These are phyloP conservation scores for Pythium utonaiense DNA, from an alignment of 352 stramenopile genomes.

Conservation along the genomic window DNA sequence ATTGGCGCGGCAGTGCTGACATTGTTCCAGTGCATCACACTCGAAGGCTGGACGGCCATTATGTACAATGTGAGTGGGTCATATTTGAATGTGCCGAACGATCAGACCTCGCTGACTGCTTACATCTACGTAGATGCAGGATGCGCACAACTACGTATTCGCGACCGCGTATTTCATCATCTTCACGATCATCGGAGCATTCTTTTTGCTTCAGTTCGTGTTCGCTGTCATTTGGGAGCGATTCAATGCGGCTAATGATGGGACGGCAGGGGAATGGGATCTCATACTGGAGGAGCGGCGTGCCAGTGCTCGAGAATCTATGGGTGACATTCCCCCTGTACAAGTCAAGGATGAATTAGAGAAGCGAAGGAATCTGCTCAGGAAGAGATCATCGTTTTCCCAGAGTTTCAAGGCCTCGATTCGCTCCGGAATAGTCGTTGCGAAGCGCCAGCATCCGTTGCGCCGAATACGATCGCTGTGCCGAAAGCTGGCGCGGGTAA, in stretches of 20 bases:
- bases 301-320: slow-evolving; percentile 12
- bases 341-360: background rate
- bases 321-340: background rate
- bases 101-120: background rate
- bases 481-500: slow-evolving; percentile 24
- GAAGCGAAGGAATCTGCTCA: background rate
- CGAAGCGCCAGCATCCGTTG: slow-evolving; percentile 17
- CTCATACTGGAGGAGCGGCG: slow-evolving; percentile 29
- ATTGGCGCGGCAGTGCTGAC: slow-evolving; percentile 75
- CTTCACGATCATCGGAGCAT: slow-evolving; percentile 75
- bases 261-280: slow-evolving; percentile 36
- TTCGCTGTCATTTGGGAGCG: slow-evolving; percentile 77
- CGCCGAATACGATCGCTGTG: slow-evolving; percentile 21
- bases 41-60: slow-evolving; percentile 85
- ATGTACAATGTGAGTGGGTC: slow-evolving; percentile 77
- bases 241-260: slow-evolving; percentile 44
- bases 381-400: slow-evolving; percentile 6
- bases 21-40: slow-evolving; percentile 87
- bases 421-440: slow-evolving; percentile 16
- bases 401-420: slow-evolving; percentile 16
- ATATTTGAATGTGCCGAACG: background rate
- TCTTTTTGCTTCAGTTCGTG: slow-evolving; percentile 82
- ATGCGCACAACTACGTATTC: slow-evolving; percentile 35
- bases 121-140: slow-evolving; percentile 8
- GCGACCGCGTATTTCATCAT: slow-evolving; percentile 69